Evolutionary conservation across 1,139 yeast genomes (phyloP).

Genomic region (Yamadazyma conglobata): DNA sequence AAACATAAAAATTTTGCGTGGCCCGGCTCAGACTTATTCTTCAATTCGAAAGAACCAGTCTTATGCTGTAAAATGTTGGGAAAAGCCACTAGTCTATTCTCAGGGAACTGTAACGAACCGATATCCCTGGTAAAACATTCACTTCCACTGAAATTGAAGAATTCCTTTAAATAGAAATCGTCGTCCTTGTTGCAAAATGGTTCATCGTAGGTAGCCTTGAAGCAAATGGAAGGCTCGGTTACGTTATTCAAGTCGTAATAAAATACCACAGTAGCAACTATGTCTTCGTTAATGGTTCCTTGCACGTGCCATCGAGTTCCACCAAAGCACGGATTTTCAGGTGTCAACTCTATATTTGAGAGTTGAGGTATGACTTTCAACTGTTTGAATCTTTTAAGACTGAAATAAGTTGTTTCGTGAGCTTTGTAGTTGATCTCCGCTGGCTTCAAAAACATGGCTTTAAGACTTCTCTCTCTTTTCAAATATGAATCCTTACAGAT

Average conservation of each 20-base stretch:
- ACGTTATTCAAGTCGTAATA: conserved; percentile 43
- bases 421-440: conserved; percentile 14
- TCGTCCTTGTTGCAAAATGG: conserved; percentile 39
- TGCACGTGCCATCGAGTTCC: conserved; percentile 49
- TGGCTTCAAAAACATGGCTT: conserved; percentile 4
- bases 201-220: conserved; percentile 29
- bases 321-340: conserved; percentile 34
- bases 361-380: conserved; percentile 40
- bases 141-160: conserved; percentile 30
- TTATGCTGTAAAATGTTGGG: conserved; percentile 41
- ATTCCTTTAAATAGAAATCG: conserved; percentile 18
- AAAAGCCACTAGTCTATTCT: conserved; percentile 32
- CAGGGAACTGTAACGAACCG: conserved; percentile 25
- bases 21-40: conserved; percentile 34
- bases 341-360: conserved; percentile 42
- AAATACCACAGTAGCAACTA: conserved; percentile 40
- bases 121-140: conserved; percentile 19
- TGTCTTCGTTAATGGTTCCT: conserved; percentile 41
- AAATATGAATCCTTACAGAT: too few species aligned
- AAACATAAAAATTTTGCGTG: conserved; percentile 40
- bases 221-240: conserved; percentile 29
- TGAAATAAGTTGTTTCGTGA: conserved; percentile 19
- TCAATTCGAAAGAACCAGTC: conserved; percentile 36
- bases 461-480: not conserved
- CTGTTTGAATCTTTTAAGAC: conserved; percentile 17